Base-by-base conservation (phyloP, 140 eudicot species). In the Senecio squalidus region DNA sequence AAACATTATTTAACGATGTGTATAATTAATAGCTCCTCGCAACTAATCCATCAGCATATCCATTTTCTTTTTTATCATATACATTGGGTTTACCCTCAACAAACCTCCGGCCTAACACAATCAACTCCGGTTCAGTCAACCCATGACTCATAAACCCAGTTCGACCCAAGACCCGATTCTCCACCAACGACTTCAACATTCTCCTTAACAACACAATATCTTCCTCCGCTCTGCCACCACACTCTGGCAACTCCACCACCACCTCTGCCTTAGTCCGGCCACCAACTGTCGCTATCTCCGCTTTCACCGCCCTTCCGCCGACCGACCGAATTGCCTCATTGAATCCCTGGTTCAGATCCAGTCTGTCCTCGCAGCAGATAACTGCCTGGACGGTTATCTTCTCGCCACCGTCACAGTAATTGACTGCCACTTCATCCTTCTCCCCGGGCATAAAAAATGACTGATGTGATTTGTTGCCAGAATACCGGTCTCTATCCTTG, bases 311-410 rank as follows among this genome's bases (percentile, higher is more conserved):
- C 65, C 40, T 80, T 10, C 69, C 84, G 4, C 58, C 6, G 0
- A 71, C 81, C 13, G 77, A 70, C 11, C 21, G 41, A 22, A 83
- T 51, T 1, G 92, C 81, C 56, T 65, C 75, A 0, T 52, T 65
- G 74, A 83, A 34, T 52, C 51, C 84, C 6, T 52, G 46, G 39
- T 66, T 79, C 43, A 80, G 51, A 27, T 60, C 61, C 0, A 70
- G 84, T 29, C 84, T 41, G 40, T 80, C 82, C 51, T 83, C 92
- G 24, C 92, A 76, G 22, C 82, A 70, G 31, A 83, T 30, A 17
- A 57, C 57, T 27, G 76, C 86, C 66, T 56, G 72, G 15, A 70
- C 73, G 20, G 41, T 13, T 26, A 11, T 43, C 27, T 73, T 66
- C 0, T 30, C n/a, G 10, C 38, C 59, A 20, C 41, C 18, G 6